Evolutionary conservation across 2,329 filamentous ascomycete genomes (phyloP).

Genomic region (Metarhizium sp.): DNA sequence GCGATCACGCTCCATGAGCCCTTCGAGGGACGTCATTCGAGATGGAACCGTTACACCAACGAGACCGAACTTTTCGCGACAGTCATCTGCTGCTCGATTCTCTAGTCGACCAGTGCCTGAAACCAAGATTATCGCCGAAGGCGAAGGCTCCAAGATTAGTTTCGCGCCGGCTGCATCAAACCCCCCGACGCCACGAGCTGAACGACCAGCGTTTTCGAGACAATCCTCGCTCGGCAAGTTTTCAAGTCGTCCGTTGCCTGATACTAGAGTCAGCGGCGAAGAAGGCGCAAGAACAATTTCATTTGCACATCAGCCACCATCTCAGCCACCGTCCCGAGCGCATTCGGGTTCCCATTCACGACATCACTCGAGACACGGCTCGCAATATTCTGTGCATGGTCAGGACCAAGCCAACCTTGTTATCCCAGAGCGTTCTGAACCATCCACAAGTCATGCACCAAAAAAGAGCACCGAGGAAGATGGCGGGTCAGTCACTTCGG

Average conservation of each 20-base stretch:
- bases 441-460: conserved; percentile 7
- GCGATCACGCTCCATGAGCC: conserved; percentile 16
- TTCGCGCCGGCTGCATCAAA: conserved; percentile 40
- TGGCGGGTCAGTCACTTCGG: conserved; percentile 39
- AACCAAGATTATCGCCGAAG: conserved; percentile 55
- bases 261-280: conserved; percentile 44
- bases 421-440: conserved; percentile 30
- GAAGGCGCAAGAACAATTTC: conserved; percentile 52
- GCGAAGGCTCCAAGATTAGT: conserved; percentile 54
- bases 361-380: conserved; percentile 28
- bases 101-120: conserved; percentile 65
- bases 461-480: conserved; percentile 14
- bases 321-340: conserved; percentile 4
- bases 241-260: conserved; percentile 52
- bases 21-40: conserved; percentile 11
- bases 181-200: conserved; percentile 17
- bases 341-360: conserved; percentile 20
- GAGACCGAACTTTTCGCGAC: conserved; percentile 40
- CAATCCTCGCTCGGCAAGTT: conserved; percentile 47
- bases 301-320: conserved; percentile 39
- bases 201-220: conserved; percentile 28
- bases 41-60: conserved; percentile 16
- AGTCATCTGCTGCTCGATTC: conserved; percentile 51
- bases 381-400: conserved; percentile 20
- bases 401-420: conserved; percentile 28